phyloP scores from a whole-genome alignment of 202 grass and related monocot genomes.

The Hordeum pubiflorum region DNA sequence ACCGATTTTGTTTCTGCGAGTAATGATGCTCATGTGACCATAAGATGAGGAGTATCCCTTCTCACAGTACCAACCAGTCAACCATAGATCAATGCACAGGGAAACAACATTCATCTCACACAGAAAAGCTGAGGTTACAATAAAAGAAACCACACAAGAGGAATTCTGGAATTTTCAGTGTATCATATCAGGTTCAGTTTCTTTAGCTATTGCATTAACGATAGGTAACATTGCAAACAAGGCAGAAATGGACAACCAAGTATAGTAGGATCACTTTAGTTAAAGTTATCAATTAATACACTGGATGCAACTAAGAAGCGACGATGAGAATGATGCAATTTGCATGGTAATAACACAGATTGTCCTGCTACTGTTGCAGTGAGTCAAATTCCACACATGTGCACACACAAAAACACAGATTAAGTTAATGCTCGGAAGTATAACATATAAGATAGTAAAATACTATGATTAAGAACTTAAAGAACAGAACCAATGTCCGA shows the following conservation, averaged over 20 bases:
- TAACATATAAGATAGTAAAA: neutral
- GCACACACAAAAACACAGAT: neutral
- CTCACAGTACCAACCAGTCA: neutral
- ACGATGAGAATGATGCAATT: neutral
- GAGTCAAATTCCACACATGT: neutral
- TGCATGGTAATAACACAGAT: neutral
- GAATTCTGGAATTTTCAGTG: neutral
- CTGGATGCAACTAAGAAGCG: slow-evolving; percentile 7
- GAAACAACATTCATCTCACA: neutral
- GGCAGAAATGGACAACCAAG: neutral
- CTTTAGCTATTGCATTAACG: neutral
- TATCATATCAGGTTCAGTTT: neutral
- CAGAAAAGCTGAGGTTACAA: neutral
- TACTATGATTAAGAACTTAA: neutral
- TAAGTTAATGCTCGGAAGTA: neutral
- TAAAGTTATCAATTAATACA: neutral
- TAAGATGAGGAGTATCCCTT: neutral
- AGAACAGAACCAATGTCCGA: slow-evolving; percentile 5
- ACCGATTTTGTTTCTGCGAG: neutral
- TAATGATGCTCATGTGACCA: neutral
- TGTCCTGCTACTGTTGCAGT: neutral
- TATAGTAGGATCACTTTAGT: neutral
- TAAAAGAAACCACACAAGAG: neutral
- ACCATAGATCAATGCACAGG: neutral
- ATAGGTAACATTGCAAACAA: neutral